Evolutionary conservation across 1,284 basidiomycete species (phyloP).

Genomic region (Tilletia indica): DNA sequence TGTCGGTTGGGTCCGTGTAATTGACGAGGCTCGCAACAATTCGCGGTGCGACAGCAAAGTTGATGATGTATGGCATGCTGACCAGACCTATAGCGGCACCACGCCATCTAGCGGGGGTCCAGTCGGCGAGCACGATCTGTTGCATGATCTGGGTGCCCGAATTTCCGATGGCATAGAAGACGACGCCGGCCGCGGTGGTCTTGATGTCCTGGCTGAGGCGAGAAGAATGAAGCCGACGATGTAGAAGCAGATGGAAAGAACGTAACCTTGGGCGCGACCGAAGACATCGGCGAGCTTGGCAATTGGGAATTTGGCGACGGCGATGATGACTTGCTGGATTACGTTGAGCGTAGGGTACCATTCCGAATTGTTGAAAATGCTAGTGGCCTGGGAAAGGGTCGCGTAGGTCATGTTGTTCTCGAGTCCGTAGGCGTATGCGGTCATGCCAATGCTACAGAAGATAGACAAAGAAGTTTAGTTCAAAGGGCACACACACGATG

Average conservation of each 20-base stretch:
- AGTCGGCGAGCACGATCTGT: slow-evolving; percentile 53
- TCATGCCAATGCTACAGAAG: slow-evolving; percentile 29
- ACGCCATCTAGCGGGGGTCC: slow-evolving; percentile 47
- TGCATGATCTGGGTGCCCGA: slow-evolving; percentile 53
- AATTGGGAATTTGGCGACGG: slow-evolving; percentile 52
- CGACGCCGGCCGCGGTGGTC: slow-evolving; percentile 39
- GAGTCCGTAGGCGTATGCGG: slow-evolving; percentile 42
- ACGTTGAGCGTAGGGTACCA: slow-evolving; percentile 38
- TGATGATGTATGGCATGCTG: slow-evolving; percentile 48
- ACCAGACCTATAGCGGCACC: slow-evolving; percentile 48
- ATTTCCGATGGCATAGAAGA: slow-evolving; percentile 52
- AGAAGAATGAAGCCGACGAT: slow-evolving; percentile 49
- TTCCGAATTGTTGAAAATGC: slow-evolving; percentile 26
- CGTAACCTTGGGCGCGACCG: slow-evolving; percentile 47
- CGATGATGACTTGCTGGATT: slow-evolving; percentile 50
- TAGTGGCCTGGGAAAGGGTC: slow-evolving; percentile 33
- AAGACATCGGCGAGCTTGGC: slow-evolving; percentile 54
- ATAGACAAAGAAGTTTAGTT: background rate
- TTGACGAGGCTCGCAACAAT: slow-evolving; percentile 18
- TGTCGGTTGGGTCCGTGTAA: background rate
- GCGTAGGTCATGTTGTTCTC: slow-evolving; percentile 49
- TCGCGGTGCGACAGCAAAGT: slow-evolving; percentile 42
- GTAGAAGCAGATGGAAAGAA: slow-evolving; percentile 45
- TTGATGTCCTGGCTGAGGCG: slow-evolving; percentile 38
- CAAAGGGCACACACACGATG: background rate